These are phyloP conservation scores for Pythium aquatile DNA, from an alignment of 352 stramenopile species.

Conservation along the genomic window DNA sequence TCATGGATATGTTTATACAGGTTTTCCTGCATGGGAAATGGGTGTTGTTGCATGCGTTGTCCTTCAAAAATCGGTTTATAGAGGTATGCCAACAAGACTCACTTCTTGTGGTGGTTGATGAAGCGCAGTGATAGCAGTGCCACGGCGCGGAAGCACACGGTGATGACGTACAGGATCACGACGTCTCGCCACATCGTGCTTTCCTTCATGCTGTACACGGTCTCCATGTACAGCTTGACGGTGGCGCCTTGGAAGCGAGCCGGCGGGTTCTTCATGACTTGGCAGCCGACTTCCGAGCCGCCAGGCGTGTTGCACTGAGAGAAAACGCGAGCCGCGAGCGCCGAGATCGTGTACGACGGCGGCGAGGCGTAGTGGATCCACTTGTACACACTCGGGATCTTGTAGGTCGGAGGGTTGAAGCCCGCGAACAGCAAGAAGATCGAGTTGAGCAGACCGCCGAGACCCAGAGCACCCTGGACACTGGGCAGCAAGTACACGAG, in stretches of 20 bases:
- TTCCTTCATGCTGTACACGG: conserved; percentile 53
- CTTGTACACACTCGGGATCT: conserved; percentile 50
- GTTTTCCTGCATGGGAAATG: too few species aligned
- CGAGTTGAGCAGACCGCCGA: conserved; percentile 42
- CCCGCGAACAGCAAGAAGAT: conserved; percentile 59
- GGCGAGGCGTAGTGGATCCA: conserved; percentile 59
- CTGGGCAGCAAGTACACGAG: conserved; percentile 45
- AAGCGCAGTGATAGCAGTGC: conserved; percentile 41
- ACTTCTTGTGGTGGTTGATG: conserved; percentile 37
- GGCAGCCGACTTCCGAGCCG: conserved; percentile 29
- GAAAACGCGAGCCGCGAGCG: conserved; percentile 40
- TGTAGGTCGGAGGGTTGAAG: conserved; percentile 49
- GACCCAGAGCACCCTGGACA: conserved; percentile 32
- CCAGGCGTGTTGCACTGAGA: conserved; percentile 29
- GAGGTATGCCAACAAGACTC: not conserved
- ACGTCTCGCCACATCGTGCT: conserved; percentile 41
- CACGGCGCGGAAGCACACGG: conserved; percentile 37
- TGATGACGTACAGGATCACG: conserved; percentile 32
- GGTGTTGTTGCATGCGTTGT: too few species aligned
- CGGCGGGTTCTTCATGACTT: conserved; percentile 27
- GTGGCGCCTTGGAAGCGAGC: conserved; percentile 30
- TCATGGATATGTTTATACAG: too few species aligned
- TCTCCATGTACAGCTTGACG: conserved; percentile 53
- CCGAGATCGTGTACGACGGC: conserved; percentile 45
- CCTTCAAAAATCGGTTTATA: too few species aligned